Evolutionary conservation across 371 early-diverging fungal genomes (phyloP).

Genomic region (Syncephalastrum sp.): DNA sequence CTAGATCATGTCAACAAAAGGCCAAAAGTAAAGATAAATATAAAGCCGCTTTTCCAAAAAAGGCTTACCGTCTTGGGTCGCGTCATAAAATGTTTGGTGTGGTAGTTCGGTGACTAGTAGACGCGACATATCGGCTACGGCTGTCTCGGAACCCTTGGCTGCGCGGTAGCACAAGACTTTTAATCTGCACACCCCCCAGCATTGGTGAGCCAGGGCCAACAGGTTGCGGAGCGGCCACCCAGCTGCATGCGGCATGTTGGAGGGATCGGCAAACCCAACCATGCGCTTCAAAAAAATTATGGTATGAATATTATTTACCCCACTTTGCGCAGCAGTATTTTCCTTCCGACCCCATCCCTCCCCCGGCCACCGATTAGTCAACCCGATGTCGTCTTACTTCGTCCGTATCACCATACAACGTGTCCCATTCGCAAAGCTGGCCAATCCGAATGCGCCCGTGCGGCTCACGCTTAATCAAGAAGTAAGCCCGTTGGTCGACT

Average conservation of each 20-base stretch:
- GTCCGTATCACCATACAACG: slow-evolving; percentile 14
- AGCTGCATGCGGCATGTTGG: slow-evolving; percentile 58
- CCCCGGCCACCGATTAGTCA: too few species aligned
- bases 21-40: slow-evolving; percentile 7
- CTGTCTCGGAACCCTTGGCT: slow-evolving; percentile 11
- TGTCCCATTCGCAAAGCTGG: slow-evolving; percentile 31
- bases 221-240: slow-evolving; percentile 94
- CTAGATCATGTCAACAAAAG: slow-evolving; percentile 4
- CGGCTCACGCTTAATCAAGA: slow-evolving; percentile 10
- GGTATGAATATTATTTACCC: neutral
- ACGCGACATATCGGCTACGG: slow-evolving; percentile 14
- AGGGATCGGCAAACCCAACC: slow-evolving; percentile 86
- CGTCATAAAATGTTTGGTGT: neutral
- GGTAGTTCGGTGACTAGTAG: slow-evolving; percentile 25
- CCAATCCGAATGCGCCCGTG: slow-evolving; percentile 13
- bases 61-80: neutral
- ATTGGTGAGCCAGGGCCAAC: slow-evolving; percentile 59
- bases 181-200: slow-evolving; percentile 29
- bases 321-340: neutral
- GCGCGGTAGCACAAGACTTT: slow-evolving; percentile 80
- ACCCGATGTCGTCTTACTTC: slow-evolving; percentile 8
- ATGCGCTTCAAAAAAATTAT: slow-evolving; percentile 22
- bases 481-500: slow-evolving; percentile 5
- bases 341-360: neutral
- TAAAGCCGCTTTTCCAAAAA: neutral